A percentile compares a stretch with the other conserved stretches of the same genome.
Evolutionary conservation across 257 asterid genomes (phyloP).

Genomic region (Scutellaria minor): DNA sequence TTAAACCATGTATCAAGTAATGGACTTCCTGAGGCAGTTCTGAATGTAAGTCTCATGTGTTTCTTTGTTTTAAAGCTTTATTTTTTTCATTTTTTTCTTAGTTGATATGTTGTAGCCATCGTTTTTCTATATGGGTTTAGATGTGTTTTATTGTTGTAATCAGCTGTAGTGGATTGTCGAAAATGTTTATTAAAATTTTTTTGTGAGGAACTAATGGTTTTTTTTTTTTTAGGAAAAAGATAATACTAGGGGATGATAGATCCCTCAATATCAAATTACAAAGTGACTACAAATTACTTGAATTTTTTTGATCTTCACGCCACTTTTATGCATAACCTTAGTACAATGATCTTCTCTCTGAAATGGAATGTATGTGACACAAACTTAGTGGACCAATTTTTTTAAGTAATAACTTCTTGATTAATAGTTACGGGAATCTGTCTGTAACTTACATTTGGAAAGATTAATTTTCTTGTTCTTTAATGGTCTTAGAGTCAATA

Average conservation of each 20-base stretch:
- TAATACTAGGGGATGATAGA: too few relatives aligned
- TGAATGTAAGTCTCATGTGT: slow-evolving; percentile 48
- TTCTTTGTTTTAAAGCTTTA: slow-evolving; percentile 4
- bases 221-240: too few relatives aligned
- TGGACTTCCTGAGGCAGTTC: slow-evolving; percentile 42
- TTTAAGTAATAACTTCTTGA: slow-evolving; percentile 4
- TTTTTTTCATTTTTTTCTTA: not conserved
- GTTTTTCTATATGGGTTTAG: not conserved
- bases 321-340: not conserved
- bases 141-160: not conserved
- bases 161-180: not conserved
- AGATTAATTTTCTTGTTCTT: slow-evolving; percentile 1
- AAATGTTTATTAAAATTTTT: not conserved
- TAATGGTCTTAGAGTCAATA: slow-evolving; percentile 39
- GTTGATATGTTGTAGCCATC: not conserved
- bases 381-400: slow-evolving; percentile 8
- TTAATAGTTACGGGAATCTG: not conserved
- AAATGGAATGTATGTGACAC: not conserved
- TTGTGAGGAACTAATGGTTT: too few relatives aligned
- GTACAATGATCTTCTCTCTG: not conserved
- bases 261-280: too few relatives aligned
- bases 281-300: not conserved
- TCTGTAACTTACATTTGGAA: not conserved
- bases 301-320: not conserved
- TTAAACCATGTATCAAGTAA: slow-evolving; percentile 43